Percentiles rank a stretch among this genome's conserved stretches.
phyloP scores from a whole-genome alignment of 441 rosid genomes.

The Biscutella laevigata region DNA sequence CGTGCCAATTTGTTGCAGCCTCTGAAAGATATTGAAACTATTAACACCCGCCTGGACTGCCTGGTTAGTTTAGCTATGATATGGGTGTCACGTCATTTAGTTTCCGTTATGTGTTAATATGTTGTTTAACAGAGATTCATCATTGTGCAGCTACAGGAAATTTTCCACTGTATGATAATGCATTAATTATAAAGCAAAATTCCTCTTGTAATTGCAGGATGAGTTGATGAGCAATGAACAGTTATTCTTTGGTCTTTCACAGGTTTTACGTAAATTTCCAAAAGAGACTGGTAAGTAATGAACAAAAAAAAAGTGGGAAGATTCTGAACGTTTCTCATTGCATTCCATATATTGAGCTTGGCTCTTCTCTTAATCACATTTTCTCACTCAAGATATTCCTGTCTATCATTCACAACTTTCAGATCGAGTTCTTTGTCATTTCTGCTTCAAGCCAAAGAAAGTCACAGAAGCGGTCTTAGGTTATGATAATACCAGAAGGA shows the following conservation, averaged over 20 bases:
- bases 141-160: conserved; percentile 4
- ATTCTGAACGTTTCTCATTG: conserved; percentile 5
- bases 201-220: conserved; percentile 50
- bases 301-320: conserved; percentile 10
- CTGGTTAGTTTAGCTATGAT: conserved; percentile 56
- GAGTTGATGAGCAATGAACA: conserved; percentile 94
- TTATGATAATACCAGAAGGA: conserved; percentile 63
- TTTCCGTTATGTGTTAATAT: neutral
- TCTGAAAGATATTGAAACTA: conserved; percentile 86
- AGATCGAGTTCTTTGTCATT: conserved; percentile 96
- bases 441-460: conserved; percentile 93
- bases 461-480: conserved; percentile 58
- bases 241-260: conserved; percentile 91
- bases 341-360: neutral
- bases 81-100: conserved; percentile 1
- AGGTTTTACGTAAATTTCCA: conserved; percentile 90
- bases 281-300: conserved; percentile 73
- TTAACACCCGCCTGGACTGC: conserved; percentile 89
- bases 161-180: neutral
- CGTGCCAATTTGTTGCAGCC: conserved; percentile 99
- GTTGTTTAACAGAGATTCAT: conserved; percentile 12
- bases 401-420: conserved; percentile 21
- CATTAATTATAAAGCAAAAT: conserved; percentile 12
- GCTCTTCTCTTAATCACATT: conserved; percentile 3
- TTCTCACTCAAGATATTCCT: conserved; percentile 15